These are phyloP conservation scores for Pseudopithomyces maydicus DNA, from an alignment of 2,329 filamentous ascomycete species.

Conservation along the genomic window DNA sequence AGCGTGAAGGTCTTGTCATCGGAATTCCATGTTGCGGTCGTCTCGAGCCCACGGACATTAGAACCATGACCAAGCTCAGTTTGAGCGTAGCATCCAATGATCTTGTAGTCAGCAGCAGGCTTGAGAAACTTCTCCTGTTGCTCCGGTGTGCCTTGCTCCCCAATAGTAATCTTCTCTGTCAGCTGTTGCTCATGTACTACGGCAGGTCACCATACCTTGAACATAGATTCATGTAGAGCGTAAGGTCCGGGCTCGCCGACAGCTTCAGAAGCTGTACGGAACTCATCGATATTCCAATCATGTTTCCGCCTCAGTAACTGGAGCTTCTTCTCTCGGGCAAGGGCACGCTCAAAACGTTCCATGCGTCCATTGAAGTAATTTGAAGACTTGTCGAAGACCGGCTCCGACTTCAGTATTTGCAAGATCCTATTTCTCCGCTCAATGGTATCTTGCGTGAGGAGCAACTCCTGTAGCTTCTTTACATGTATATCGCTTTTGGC, in stretches of 20 bases:
- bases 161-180: slow-evolving; percentile 63
- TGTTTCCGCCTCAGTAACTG: slow-evolving; percentile 69
- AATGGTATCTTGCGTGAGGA: slow-evolving; percentile 70
- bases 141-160: slow-evolving; percentile 73
- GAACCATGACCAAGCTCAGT: slow-evolving; percentile 81
- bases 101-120: slow-evolving; percentile 70
- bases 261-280: slow-evolving; percentile 67
- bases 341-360: slow-evolving; percentile 70
- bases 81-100: slow-evolving; percentile 80
- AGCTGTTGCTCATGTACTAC: slow-evolving; percentile 3
- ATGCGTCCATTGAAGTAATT: slow-evolving; percentile 76
- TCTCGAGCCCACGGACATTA: slow-evolving; percentile 68
- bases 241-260: slow-evolving; percentile 77
- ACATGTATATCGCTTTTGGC: slow-evolving; percentile 70
- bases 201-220: slow-evolving; percentile 54
- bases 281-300: slow-evolving; percentile 70
- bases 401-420: slow-evolving; percentile 67
- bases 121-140: slow-evolving; percentile 76
- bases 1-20: slow-evolving; percentile 76
- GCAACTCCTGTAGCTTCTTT: slow-evolving; percentile 68
- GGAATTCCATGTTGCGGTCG: slow-evolving; percentile 74
- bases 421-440: slow-evolving; percentile 66
- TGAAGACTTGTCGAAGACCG: slow-evolving; percentile 77
- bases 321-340: slow-evolving; percentile 73
- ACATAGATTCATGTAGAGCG: slow-evolving; percentile 73